Base-by-base conservation (phyloP, 2,329 filamentous ascomycete species). In the Phaeosphaeria sp. region DNA sequence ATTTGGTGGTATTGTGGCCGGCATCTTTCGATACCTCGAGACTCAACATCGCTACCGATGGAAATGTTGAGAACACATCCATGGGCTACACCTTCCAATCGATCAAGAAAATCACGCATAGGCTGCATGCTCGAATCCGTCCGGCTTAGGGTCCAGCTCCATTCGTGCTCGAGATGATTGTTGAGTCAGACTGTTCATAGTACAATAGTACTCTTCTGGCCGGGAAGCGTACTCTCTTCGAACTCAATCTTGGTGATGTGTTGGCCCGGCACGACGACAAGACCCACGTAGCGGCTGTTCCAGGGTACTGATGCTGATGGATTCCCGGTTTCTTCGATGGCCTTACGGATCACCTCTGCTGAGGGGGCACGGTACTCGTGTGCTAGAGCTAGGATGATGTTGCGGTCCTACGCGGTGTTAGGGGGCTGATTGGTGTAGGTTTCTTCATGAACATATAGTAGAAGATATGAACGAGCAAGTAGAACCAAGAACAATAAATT, bases 171-270 rank as follows among this genome's bases (percentile, higher is more conserved):
- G 30, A 36, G 5, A 36, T 36, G 9, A 15, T 36, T 11, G 13
- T 11, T 15, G 3, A 6, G 7, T 13, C 5, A 6, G 3, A 15
- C 11, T 36, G 30, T 18, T 71, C 58, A 74, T 21, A 74, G 58
- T 2, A 60, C 59, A 1, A 73, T 57, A 1, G 51, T 39, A 53
- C 66, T 72, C 54, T 65, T 73, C 49, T 67, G 67, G 13, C 65
- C 64, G 0, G 64, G 66, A 33, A 67, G 33, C 1, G 51, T 61
- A 47, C 64, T 77, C 55, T 94, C 89, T 73, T 98, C 93, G 47
- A 95, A 83, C 77, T 97, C 93, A 69, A 99, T 92, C 80, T 90
- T 94, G 58, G 84, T 87, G 65, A 99, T 91, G 74, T 96, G 87
- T 65, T 90, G 82, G 0, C 94, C 93, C 0, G 95, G 95, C 3